These are phyloP conservation scores for Chlorociboria aeruginascens DNA, from an alignment of 495 filamentous ascomycete species.

Conservation along the genomic window DNA sequence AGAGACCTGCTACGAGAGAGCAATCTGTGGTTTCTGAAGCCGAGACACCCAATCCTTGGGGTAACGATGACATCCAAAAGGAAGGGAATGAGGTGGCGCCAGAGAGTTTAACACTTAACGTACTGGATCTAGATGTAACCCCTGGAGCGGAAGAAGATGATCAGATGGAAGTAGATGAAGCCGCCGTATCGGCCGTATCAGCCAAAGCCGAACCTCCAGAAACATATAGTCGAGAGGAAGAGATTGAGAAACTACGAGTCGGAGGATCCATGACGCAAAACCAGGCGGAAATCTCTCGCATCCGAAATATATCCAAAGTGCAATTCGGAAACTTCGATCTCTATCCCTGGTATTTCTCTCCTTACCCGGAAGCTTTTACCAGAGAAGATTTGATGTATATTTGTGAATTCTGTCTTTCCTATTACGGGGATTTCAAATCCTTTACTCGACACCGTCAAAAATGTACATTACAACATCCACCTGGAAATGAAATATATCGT, in stretches of 20 bases:
- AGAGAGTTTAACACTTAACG: too few species aligned
- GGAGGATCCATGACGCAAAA: conserved; percentile 97
- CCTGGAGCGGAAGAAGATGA: conserved; percentile 35
- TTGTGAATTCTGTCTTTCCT: conserved; percentile 92
- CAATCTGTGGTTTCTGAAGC: conserved; percentile 17
- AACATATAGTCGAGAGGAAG: conserved; percentile 72
- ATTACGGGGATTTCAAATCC: conserved; percentile 66
- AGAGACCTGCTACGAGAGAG: conserved; percentile 29
- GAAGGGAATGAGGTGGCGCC: conserved; percentile 6
- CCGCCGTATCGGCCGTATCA: conserved; percentile 27
- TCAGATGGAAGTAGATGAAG: conserved; percentile 53
- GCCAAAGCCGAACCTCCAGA: conserved; percentile 29
- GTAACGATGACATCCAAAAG: conserved; percentile 5
- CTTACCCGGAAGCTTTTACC: conserved; percentile 79
- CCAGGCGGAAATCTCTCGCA: conserved; percentile 89
- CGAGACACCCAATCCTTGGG: conserved; percentile 17
- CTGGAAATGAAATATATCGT: conserved; percentile 96
- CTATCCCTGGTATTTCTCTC: conserved; percentile 98
- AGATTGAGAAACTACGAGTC: conserved; percentile 90
- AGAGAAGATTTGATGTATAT: conserved; percentile 86
- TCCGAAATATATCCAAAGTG: conserved; percentile 81
- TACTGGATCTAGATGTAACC: conserved; percentile 14
- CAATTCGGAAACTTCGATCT: conserved; percentile 90
- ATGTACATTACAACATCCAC: conserved; percentile 84
- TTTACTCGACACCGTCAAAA: conserved; percentile 81